phyloP scores from a whole-genome alignment of 305 asterid genomes.

The Solanum hybrid region DNA sequence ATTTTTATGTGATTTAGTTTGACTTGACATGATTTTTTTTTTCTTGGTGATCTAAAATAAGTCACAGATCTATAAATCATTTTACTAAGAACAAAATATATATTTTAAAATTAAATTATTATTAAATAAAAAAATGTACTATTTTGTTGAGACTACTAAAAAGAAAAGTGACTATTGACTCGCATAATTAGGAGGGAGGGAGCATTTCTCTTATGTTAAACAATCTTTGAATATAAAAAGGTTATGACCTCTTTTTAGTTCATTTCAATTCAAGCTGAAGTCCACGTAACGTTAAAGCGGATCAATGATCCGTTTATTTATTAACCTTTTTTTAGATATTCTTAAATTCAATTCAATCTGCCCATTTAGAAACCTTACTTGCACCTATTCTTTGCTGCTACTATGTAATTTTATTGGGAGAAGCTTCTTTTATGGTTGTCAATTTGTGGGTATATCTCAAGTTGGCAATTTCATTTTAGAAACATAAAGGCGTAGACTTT shows the following conservation, averaged over 20 bases:
- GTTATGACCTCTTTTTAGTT: too few species aligned
- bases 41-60: too few species aligned
- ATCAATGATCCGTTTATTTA: not conserved
- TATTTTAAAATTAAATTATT: fast-evolving
- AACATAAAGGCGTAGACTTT: not conserved
- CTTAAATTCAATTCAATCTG: fast-evolving
- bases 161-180: too few species aligned
- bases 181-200: too few species aligned
- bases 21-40: too few species aligned
- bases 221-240: too few species aligned
- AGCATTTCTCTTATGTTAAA: too few species aligned
- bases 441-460: not conserved
- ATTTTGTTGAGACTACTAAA: fast-evolving
- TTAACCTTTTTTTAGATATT: not conserved
- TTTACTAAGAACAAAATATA: too few species aligned
- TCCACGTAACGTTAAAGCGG: too few species aligned
- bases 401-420: not conserved
- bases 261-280: too few species aligned
- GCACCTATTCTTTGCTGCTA: not conserved
- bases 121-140: not conserved
- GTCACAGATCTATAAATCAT: too few species aligned
- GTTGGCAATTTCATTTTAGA: not conserved
- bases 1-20: not conserved
- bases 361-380: too few species aligned
- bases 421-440: not conserved